Evolutionary conservation across 345 rosid genomes (phyloP).

Genomic region (Aquilaria yunnanensis): DNA sequence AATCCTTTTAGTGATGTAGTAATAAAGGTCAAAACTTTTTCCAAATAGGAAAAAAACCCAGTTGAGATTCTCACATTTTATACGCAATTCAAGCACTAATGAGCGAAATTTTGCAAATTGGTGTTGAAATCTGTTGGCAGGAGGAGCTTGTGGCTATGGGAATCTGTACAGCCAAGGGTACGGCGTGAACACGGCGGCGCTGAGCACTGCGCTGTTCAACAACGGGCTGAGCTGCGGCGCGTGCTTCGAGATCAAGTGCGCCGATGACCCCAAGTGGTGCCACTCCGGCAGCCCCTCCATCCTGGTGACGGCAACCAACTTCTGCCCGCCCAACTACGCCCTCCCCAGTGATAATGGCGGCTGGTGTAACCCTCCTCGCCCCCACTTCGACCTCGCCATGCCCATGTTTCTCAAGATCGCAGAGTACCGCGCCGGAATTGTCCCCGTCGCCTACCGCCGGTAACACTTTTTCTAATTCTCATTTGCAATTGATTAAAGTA

Average conservation of each 20-base stretch:
- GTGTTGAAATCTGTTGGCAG: conserved; percentile 17
- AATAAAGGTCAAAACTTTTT: no score
- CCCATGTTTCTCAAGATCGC: conserved; percentile 76
- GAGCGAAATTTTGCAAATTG: background rate
- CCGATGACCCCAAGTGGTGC: conserved; percentile 51
- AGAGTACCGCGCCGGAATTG: conserved; percentile 68
- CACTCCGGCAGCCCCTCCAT: conserved; percentile 56
- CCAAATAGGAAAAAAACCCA: background rate
- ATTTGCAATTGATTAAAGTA: no score
- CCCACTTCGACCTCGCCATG: conserved; percentile 73
- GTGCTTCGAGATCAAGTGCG: conserved; percentile 68
- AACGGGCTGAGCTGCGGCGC: conserved; percentile 60
- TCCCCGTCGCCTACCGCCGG: conserved; percentile 80
- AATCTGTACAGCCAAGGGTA: conserved; percentile 73
- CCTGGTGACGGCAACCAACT: conserved; percentile 57
- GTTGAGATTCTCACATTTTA: background rate
- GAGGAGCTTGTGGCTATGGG: conserved; percentile 77
- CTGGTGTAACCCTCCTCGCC: conserved; percentile 77
- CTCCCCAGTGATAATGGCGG: conserved; percentile 61
- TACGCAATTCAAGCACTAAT: background rate
- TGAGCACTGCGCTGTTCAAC: conserved; percentile 75
- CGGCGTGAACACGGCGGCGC: conserved; percentile 69
- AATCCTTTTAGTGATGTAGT: no score
- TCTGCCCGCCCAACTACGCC: conserved; percentile 57
- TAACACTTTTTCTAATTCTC: conserved; percentile 9